phyloP scores from a whole-genome alignment of 164 flowering plant species.

The Saururus chinensis region DNA sequence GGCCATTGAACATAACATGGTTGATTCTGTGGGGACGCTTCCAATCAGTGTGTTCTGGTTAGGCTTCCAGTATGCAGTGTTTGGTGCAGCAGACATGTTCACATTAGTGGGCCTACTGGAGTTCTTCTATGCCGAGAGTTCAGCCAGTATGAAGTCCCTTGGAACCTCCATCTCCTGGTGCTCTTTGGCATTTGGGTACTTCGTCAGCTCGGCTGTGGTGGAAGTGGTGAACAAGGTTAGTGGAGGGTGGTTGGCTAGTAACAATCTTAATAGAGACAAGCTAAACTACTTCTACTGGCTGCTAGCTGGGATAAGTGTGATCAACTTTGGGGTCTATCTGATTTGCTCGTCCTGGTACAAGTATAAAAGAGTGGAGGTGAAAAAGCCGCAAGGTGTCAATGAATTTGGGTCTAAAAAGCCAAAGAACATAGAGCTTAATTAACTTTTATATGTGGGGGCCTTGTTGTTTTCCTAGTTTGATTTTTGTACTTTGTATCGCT shows the following conservation, averaged over 20 bases:
- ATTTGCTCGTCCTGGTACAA: conserved; percentile 59
- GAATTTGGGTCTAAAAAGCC: no score
- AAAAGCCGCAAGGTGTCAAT: not conserved
- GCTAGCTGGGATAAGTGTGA: conserved; percentile 35
- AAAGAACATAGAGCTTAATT: no score
- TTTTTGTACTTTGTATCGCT: no score
- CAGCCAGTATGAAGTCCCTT: conserved; percentile 53
- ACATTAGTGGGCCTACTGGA: conserved; percentile 57
- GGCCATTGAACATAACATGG: conserved; percentile 42
- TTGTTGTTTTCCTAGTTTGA: no score
- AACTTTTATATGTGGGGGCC: no score
- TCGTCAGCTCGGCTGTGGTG: conserved; percentile 50
- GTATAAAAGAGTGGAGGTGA: conserved; percentile 39
- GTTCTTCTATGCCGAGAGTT: conserved; percentile 61
- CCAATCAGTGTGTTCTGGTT: conserved; percentile 65
- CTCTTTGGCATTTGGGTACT: conserved; percentile 60
- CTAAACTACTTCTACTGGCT: conserved; percentile 66
- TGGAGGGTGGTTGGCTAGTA: conserved; percentile 62
- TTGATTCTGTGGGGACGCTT: conserved; percentile 32
- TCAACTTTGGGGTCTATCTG: conserved; percentile 52
- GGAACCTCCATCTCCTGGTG: conserved; percentile 55
- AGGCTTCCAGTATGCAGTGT: conserved; percentile 46
- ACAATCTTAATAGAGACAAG: conserved; percentile 50
- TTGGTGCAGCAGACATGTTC: conserved; percentile 68
- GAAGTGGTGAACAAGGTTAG: conserved; percentile 51